Conservation (phyloP, 192 early-diverging fungal genomes). For the Lobosporangium transversale region DNA sequence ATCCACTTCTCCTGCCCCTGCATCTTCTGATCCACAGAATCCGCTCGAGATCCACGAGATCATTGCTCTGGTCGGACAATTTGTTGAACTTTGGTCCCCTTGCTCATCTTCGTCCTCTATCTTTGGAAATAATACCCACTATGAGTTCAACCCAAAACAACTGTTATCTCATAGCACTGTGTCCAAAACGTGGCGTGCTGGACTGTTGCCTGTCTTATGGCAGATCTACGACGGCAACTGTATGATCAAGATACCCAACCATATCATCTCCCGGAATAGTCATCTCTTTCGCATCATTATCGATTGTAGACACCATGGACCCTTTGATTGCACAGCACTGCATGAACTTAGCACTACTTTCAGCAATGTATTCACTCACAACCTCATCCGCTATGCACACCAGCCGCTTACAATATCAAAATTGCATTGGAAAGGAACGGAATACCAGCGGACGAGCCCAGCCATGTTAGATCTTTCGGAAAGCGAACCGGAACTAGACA, state of each 20-base stretch:
- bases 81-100: neutral
- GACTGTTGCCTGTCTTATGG: conserved; percentile 8
- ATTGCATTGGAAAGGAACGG: neutral
- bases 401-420: neutral
- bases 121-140: too few species aligned
- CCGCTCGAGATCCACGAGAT: conserved; percentile 11
- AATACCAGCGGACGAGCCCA: neutral
- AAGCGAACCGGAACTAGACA: neutral
- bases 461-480: neutral
- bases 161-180: neutral
- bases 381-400: neutral
- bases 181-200: conserved; percentile 1
- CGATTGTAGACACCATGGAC: neutral
- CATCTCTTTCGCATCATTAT: neutral
- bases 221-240: conserved; percentile 1
- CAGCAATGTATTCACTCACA: neutral
- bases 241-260: neutral
- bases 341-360: neutral
- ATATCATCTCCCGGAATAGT: conserved; percentile 8
- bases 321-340: conserved; percentile 1
- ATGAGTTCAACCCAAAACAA: neutral
- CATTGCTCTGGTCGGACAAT: neutral
- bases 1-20: too few species aligned
- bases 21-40: too few species aligned
- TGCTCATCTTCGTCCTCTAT: too few species aligned